These are phyloP conservation scores for Aechmea fasciata DNA, from an alignment of 176 grass and related monocot genomes.

Conservation along the genomic window DNA sequence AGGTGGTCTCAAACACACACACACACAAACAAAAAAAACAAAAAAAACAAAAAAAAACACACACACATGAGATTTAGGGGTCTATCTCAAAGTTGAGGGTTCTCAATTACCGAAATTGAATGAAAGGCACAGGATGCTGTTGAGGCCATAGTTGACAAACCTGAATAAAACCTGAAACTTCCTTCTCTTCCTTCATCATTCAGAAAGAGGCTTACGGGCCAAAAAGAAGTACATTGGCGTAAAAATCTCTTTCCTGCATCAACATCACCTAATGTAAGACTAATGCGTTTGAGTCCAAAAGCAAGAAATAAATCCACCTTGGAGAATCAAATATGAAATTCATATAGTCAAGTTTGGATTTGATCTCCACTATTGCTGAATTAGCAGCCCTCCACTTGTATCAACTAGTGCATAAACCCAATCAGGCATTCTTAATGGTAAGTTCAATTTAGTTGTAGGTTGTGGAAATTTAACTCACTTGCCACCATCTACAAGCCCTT, in stretches of 20 bases:
- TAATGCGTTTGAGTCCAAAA: not conserved
- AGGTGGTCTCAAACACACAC: no score
- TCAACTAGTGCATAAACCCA: no score
- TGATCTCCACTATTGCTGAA: not conserved
- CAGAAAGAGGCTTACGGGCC: slow-evolving; percentile 59
- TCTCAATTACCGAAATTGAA: no score
- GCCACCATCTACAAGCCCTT: slow-evolving; percentile 79
- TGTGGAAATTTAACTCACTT: slow-evolving; percentile 47
- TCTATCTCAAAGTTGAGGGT: no score
- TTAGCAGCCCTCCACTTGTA: not conserved
- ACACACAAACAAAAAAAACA: no score
- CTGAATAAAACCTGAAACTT: not conserved
- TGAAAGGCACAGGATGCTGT: no score
- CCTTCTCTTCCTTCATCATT: not conserved
- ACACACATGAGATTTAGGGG: no score
- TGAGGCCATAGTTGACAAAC: no score
- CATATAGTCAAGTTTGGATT: no score
- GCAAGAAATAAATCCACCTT: not conserved
- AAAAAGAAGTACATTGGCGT: slow-evolving; percentile 90
- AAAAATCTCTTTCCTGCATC: slow-evolving; percentile 83
- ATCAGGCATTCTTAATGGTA: not conserved
- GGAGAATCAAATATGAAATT: not conserved
- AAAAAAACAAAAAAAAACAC: no score
- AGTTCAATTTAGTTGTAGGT: no score
- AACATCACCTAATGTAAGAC: not conserved